Base-by-base conservation (phyloP, 495 filamentous ascomycete species). In the Aspergillus egyptiacus region DNA sequence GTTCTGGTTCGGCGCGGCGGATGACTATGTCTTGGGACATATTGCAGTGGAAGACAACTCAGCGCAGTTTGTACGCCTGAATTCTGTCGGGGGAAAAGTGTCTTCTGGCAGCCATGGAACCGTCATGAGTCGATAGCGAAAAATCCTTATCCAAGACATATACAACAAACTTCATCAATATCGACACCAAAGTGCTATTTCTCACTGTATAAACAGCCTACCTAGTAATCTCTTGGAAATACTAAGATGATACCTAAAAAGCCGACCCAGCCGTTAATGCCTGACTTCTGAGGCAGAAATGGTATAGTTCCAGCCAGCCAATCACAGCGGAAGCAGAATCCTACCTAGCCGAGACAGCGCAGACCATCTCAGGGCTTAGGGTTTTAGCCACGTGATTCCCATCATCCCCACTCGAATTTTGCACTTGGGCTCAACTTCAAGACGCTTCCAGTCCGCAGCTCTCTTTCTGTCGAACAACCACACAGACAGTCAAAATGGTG, bases 401-500 rank as follows among this genome's bases (percentile, higher is more conserved):
- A 65, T 72, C 66, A 70, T 55, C 68, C 71, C 71, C 71, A 74
- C 71, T 67, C 58, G 67, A 68, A 64, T 73, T 72, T 71, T 67
- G 67, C 67, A 74, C 63, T 69, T 65, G 61, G 59, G 46, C 52
- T 52, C 46, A 57, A 55, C 46, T 61, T 58, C 51, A 38, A 42
- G 54, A 53, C 53, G 54, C 49, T 50, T 50, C 48, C 52, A 53
- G 57, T 44, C 51, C 50, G 54, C 53, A 62, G 57, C 62, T 65
- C 63, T 65, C 58, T 62, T 30, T 64, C 60, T 56, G 63, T 68
- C 45, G 62, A 72, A 64, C 63, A 70, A 68, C 69, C 66, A 66
- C 67, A 64, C 70, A 71, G 58, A 71, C 65, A 62, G 60, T 56
- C 71, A 76, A 72, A 69, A 77, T 77, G 74, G 74, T 73, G 61